Base-by-base conservation (phyloP, 345 rosid genomes). In the Rhodamnia rubescens region DNA sequence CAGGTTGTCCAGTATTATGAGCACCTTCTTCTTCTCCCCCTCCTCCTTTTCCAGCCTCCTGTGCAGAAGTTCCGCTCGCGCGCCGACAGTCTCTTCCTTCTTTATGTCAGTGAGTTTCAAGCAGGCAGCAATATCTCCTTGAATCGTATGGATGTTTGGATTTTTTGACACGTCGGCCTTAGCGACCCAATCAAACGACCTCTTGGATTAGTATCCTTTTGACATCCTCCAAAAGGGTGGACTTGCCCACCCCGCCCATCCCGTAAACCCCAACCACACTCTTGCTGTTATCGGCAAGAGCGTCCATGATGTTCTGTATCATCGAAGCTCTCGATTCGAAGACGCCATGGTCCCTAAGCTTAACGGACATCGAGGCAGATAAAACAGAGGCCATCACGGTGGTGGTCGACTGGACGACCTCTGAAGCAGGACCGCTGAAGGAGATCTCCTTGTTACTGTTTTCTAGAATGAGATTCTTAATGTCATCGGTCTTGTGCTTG, bases 401-500 rank as follows among this genome's bases (percentile, higher is more conserved):
- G 36, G 74, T n/a, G 74, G 36, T 59, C 74, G 74, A 1, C 20
- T 0, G 40, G 40, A 14, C 74, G 6, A 13, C 74, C 7, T 27
- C 26, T 20, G 40, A 20, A 1, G 20, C 2, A 7, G 42, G 40
- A 61, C 1, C 21, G 21, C 1, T 29, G 40, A 29, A 61, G 74
- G 21, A 61, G 42, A 29, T 59, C 4, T n/a, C 12, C 2, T 6
- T n/a, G 18, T 6, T 2, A 2, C 6, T 1, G 5, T 10, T 36
- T 36, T 2, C 40, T 36, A 36, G 64, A 26, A n/a, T n/a, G 16
- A 58, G 69, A 0, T 14, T 6, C 40, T 29, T 7, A 61, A 61
- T 29, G 74, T 0, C 21, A 0, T 29, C 21, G 74, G 0, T 29
- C 42, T 15, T 7, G 42, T 1, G 0, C 3, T 29, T 4, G 42